A percentile compares a stretch with the other conserved stretches of the same genome.
Conservation (phyloP, 345 rosid genomes). For the Passiflora organensis region DNA sequence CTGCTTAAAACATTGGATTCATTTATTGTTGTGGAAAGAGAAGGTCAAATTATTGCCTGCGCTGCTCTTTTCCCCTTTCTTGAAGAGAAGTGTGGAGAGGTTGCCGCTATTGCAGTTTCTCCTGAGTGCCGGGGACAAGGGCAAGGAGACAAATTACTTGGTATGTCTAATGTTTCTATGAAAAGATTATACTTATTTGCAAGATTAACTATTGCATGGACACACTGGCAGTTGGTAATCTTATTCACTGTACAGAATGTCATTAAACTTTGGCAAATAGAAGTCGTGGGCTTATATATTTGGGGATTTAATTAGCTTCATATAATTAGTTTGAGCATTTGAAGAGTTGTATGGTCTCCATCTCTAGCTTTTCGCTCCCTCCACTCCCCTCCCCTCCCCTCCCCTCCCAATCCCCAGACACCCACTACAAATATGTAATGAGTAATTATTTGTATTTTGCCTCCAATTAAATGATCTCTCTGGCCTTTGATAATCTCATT, state of each 20-base stretch:
- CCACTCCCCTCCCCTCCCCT: neutral
- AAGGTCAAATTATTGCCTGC: constrained; percentile 88
- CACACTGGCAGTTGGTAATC: too few species aligned
- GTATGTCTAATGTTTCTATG: constrained; percentile 28
- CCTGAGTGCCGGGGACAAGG: constrained; percentile 95
- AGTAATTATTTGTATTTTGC: neutral
- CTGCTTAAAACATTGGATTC: constrained; percentile 58
- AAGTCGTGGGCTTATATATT: too few species aligned
- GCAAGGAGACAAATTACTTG: constrained; percentile 91
- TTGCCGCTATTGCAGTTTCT: constrained; percentile 90
- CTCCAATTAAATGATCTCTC: neutral
- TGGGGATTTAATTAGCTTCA: too few species aligned
- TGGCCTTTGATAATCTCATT: neutral
- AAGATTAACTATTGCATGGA: too few species aligned
- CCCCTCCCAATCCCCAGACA: neutral
- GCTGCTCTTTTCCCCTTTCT: constrained; percentile 86
- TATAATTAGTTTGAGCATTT: too few species aligned
- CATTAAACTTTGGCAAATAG: too few species aligned
- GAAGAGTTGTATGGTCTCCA: too few species aligned
- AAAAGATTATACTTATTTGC: too few species aligned
- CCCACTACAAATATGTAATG: neutral
- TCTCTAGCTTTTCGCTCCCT: too few species aligned
- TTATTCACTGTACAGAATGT: too few species aligned
- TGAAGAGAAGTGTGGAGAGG: constrained; percentile 82
- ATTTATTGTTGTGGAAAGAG: constrained; percentile 75